Base-by-base conservation (phyloP, 2,329 filamentous ascomycete species). In the Ustulina deusta region DNA sequence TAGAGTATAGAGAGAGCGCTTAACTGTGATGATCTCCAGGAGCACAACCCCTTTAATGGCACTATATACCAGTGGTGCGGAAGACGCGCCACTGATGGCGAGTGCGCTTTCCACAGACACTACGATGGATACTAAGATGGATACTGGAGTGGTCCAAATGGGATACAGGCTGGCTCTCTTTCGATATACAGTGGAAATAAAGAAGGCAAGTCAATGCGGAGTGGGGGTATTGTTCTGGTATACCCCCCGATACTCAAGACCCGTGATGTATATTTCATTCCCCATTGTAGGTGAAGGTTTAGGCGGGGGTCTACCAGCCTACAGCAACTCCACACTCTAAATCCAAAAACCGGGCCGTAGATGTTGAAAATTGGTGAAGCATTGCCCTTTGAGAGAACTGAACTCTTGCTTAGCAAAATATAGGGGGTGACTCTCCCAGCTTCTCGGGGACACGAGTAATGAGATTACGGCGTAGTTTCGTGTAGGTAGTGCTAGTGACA, bases 31-130 rank as follows among this genome's bases (percentile, higher is more conserved):
- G 25, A 44, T 52, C 10, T 51, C 27, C 22, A 29, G 34, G 5
- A 42, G 34, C n/a, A 6, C 5, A 11, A 6, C 17, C 15, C 22
- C 6, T 22, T 7, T 15, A 20, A 32, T 6, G 10, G 27, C 48
- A 42, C 27, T 17, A n/a, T 32, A 44, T 61, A 44, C 59, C 59
- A 32, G 36, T 32, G 27, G 25, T 5, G 11, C n/a, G 59, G 59
- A 34, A n/a, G 48, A 34, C 59, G 36, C 48, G 48, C 59, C 7
- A 9, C n/a, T 22, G 11, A 25, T 40, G n/a, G 44, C 4, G 17
- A 32, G n/a, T n/a, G n/a, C n/a, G n/a, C n/a, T n/a, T n/a, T n/a
- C n/a, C n/a, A 13, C 11, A 22, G 3, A 27, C 10, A 27, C 11
- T 6, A 49, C 13, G 9, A 49, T 7, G 10, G 36, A 11, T 40